phyloP scores from a whole-genome alignment of 192 early-diverging fungal genomes.

The Coemansia sp. region DNA sequence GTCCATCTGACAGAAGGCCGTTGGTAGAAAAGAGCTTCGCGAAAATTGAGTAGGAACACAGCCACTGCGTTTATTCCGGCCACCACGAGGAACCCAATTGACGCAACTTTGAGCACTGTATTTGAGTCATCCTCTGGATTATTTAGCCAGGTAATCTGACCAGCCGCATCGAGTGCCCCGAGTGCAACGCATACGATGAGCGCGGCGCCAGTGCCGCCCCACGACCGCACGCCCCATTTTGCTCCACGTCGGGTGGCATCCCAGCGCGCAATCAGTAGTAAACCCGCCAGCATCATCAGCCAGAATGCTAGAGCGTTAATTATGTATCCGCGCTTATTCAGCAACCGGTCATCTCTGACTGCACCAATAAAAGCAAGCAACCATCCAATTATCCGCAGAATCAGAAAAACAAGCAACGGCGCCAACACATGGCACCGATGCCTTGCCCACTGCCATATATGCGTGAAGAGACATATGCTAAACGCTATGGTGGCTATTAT shows the following conservation, averaged over 20 bases:
- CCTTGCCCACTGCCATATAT: slow-evolving; percentile 42
- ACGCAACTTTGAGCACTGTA: slow-evolving; percentile 26
- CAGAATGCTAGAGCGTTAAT: slow-evolving; percentile 42
- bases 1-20: slow-evolving; percentile 34
- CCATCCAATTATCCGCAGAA: slow-evolving; percentile 47
- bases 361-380: slow-evolving; percentile 45
- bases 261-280: slow-evolving; percentile 42
- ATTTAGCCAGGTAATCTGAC: slow-evolving; percentile 53
- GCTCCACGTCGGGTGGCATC: slow-evolving; percentile 30
- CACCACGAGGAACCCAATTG: slow-evolving; percentile 38
- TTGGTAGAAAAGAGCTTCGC: slow-evolving; percentile 44
- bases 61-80: slow-evolving; percentile 14
- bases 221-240: slow-evolving; percentile 30
- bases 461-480: slow-evolving; percentile 32
- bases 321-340: slow-evolving; percentile 51
- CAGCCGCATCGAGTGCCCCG: slow-evolving; percentile 47
- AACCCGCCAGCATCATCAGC: slow-evolving; percentile 35
- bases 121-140: slow-evolving; percentile 26
- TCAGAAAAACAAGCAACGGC: slow-evolving; percentile 25
- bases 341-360: slow-evolving; percentile 19
- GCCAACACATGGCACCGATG: slow-evolving; percentile 36
- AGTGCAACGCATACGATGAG: slow-evolving; percentile 29
- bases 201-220: slow-evolving; percentile 22
- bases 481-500: slow-evolving; percentile 42
- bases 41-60: slow-evolving; percentile 21